These are phyloP conservation scores for Abortiporus biennis DNA, from an alignment of 1,284 basidiomycete species.

Conservation along the genomic window DNA sequence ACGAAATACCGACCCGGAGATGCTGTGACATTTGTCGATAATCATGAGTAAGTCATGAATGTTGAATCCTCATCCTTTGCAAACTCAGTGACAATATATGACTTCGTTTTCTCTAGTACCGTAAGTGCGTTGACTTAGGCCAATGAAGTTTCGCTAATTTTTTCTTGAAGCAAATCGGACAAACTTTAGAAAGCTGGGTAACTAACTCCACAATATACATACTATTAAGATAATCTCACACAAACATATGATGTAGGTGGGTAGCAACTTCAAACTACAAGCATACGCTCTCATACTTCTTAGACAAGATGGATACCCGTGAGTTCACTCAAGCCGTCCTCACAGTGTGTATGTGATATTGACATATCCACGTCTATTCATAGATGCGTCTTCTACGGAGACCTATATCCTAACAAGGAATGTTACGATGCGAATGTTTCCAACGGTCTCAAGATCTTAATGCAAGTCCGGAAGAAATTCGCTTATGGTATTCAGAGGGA, in stretches of 20 bases:
- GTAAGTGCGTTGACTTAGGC: constrained; percentile 27
- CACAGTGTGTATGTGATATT: constrained; percentile 4
- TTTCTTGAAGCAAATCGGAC: constrained; percentile 54
- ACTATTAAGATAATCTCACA: constrained; percentile 1
- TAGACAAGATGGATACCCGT: constrained; percentile 83
- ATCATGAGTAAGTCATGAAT: constrained; percentile 60
- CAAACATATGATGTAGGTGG: constrained; percentile 43
- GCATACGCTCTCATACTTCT: constrained; percentile 87
- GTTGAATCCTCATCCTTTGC: constrained; percentile 5
- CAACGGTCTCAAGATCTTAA: constrained; percentile 42
- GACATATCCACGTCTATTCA: constrained; percentile 2
- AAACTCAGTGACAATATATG: no score
- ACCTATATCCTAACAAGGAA: constrained; percentile 70
- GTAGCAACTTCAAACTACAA: constrained; percentile 63
- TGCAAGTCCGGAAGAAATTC: constrained; percentile 53
- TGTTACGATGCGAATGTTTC: constrained; percentile 54
- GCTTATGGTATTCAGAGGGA: constrained; percentile 61
- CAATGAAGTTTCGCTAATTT: constrained; percentile 7
- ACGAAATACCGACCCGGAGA: constrained; percentile 55
- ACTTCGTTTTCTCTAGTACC: no score
- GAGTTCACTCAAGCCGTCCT: constrained; percentile 30
- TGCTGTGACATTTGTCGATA: constrained; percentile 79
- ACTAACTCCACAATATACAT: no score
- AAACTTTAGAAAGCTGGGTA: constrained; percentile 76
- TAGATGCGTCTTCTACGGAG: constrained; percentile 91